Evolutionary conservation across 345 rosid species (phyloP), one percentile per base, ranked within the genome.

Genomic region (Corchorus capsularis): DNA sequence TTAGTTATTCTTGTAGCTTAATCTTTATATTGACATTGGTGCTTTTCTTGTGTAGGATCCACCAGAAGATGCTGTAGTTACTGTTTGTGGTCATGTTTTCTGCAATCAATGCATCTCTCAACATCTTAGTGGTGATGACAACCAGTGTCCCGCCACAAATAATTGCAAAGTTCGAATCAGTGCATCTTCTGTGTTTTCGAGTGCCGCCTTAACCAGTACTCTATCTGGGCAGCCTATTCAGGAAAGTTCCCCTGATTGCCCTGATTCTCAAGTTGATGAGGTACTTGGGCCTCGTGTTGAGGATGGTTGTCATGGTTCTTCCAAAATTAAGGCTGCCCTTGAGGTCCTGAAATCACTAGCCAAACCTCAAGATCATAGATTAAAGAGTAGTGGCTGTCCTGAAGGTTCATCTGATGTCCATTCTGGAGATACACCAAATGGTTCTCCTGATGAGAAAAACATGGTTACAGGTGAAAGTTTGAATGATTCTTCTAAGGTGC

Each of bases 11-110:
- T 13, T 67, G 34, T 63, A 16, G 15, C 35, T 19, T 32, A 47
- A 27, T 54, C 63, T 41, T 75, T 19, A 61, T 22, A 63, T 68
- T 74, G 70, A 71, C 20, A 35, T 32, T 52, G 10, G n/a, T 60
- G 53, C 69, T 70, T 53, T 34, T 43, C 72, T 64, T 75, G 63
- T 83, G 20, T 75, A 96, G 99, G 99, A 93, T 87, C 85, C 96
- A 39, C 99, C 99, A 47, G 99, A 96, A 83, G 99, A 90, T 85
- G 99, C 98, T 77, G 94, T 92, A 82, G 94, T 89, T 78, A 85
- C 98, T 20, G 78, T 82, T 47, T 96, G 99, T 76, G 89, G 96
- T 68, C 98, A 96, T 84, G 96, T 96, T 75, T 96, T 93, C 86
- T 96, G 99, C 87, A 91, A 86, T 69, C 97, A 93, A 69, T 96